These are phyloP conservation scores for Cytospora chrysosperma DNA, from an alignment of 2,329 filamentous ascomycete genomes.

Conservation along the genomic window DNA sequence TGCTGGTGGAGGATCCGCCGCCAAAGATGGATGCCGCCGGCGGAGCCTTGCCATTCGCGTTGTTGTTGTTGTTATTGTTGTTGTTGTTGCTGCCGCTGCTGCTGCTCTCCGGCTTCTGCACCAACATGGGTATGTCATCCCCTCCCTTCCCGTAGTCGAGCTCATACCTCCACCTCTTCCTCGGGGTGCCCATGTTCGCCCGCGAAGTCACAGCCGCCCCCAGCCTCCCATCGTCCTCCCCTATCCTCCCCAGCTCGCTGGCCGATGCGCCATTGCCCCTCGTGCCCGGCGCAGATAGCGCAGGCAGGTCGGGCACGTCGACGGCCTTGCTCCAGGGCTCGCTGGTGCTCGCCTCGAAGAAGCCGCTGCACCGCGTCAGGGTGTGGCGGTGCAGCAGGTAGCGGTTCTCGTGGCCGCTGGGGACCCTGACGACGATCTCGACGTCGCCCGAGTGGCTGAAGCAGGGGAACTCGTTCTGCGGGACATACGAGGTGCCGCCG, in stretches of 20 bases:
- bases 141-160: slow-evolving; percentile 72
- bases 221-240: slow-evolving; percentile 43
- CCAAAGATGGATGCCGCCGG: slow-evolving; percentile 55
- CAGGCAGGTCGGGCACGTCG: slow-evolving; percentile 38
- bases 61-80: slow-evolving; percentile 19
- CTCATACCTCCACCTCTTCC: slow-evolving; percentile 80
- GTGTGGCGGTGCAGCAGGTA: slow-evolving; percentile 89
- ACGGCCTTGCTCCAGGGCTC: slow-evolving; percentile 61
- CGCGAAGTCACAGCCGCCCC: slow-evolving; percentile 36
- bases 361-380: slow-evolving; percentile 84
- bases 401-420: slow-evolving; percentile 69
- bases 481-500: slow-evolving; percentile 65
- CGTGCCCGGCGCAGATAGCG: slow-evolving; percentile 33
- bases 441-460: slow-evolving; percentile 91
- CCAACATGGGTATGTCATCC: slow-evolving; percentile 81
- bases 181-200: slow-evolving; percentile 42
- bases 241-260: slow-evolving; percentile 54
- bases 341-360: slow-evolving; percentile 85
- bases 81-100: slow-evolving; percentile 15
- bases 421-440: slow-evolving; percentile 73
- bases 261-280: slow-evolving; percentile 28
- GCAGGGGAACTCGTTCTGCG: slow-evolving; percentile 89
- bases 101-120: slow-evolving; percentile 65
- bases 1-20: slow-evolving; percentile 37
- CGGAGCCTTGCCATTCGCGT: slow-evolving; percentile 13